phyloP scores from a whole-genome alignment of 2,329 filamentous ascomycete species.

The Rutstroemia sp. region DNA sequence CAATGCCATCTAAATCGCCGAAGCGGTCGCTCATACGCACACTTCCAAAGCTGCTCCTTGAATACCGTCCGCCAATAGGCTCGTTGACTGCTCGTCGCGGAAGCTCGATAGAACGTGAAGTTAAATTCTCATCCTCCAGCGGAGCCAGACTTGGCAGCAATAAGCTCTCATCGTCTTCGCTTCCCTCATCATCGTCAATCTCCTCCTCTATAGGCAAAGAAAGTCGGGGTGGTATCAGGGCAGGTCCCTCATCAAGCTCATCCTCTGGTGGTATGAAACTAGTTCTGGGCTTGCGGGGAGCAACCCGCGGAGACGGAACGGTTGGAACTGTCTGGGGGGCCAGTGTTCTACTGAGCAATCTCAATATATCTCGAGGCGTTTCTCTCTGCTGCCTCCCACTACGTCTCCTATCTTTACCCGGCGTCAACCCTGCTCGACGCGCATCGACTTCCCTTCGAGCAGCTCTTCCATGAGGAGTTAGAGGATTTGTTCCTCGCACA shows the following conservation, averaged over 20 bases:
- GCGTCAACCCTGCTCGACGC: conserved; percentile 53
- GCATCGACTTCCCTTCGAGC: conserved; percentile 51
- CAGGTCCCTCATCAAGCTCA: conserved; percentile 34
- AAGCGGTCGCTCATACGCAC: conserved; percentile 47
- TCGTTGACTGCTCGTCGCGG: conserved; percentile 46
- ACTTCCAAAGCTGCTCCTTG: conserved; percentile 42
- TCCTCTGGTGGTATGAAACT: conserved; percentile 24
- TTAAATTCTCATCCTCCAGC: conserved; percentile 52
- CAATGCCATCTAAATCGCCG: conserved; percentile 24
- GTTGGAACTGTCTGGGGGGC: conserved; percentile 35
- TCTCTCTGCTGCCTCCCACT: conserved; percentile 50
- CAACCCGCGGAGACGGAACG: conserved; percentile 23
- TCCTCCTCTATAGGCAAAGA: conserved; percentile 46
- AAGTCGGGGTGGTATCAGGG: conserved; percentile 45
- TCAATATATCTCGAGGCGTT: conserved; percentile 46
- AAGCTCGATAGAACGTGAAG: conserved; percentile 52
- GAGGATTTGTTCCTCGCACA: conserved; percentile 17
- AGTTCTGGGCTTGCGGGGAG: conserved; percentile 9
- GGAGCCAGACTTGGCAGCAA: conserved; percentile 45
- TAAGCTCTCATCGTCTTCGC: conserved; percentile 39
- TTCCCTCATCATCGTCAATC: conserved; percentile 43
- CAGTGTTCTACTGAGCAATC: conserved; percentile 46
- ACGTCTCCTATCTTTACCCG: conserved; percentile 49
- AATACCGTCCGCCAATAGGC: conserved; percentile 37
- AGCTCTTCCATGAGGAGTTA: conserved; percentile 54